phyloP scores from a whole-genome alignment of 176 grass and related monocot genomes.

The Puya raimondii region DNA sequence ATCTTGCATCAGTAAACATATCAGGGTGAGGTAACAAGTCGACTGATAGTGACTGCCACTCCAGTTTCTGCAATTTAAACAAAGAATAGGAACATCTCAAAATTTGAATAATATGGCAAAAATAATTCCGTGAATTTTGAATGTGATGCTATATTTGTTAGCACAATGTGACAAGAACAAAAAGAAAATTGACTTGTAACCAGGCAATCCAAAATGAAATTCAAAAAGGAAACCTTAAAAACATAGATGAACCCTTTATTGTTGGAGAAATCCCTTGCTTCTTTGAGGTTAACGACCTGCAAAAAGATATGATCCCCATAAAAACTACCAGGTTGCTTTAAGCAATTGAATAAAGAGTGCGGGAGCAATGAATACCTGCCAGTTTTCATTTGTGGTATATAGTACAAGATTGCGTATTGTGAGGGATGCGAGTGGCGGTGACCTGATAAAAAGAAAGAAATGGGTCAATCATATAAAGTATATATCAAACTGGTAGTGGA shows the following conservation, averaged over 20 bases:
- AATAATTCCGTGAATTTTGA: not conserved
- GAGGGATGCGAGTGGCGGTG: constrained; percentile 80
- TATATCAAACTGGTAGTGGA: not conserved
- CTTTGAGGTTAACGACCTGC: constrained; percentile 96
- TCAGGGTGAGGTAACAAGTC: constrained; percentile 98
- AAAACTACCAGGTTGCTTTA: not conserved
- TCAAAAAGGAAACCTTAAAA: constrained; percentile 66
- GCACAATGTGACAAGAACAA: not conserved
- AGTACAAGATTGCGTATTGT: constrained; percentile 88
- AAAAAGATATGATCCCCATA: not conserved
- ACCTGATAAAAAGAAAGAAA: constrained; percentile 45
- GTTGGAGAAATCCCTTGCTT: constrained; percentile 95
- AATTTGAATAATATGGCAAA: constrained; percentile 8
- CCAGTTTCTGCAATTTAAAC: constrained; percentile 70
- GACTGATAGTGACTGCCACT: constrained; percentile 87
- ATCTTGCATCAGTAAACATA: constrained; percentile 83
- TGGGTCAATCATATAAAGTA: not conserved
- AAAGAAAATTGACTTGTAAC: not conserved
- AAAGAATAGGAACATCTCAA: constrained; percentile 6
- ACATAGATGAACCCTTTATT: constrained; percentile 94
- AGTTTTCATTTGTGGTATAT: constrained; percentile 96
- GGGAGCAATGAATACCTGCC: constrained; percentile 60
- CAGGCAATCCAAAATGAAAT: not conserved
- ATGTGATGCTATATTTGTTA: not conserved
- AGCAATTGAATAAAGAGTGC: constrained; percentile 2